phyloP scores from a whole-genome alignment of 768 basidiomycete genomes.

The Rhodosporidiobolus odoratus region DNA sequence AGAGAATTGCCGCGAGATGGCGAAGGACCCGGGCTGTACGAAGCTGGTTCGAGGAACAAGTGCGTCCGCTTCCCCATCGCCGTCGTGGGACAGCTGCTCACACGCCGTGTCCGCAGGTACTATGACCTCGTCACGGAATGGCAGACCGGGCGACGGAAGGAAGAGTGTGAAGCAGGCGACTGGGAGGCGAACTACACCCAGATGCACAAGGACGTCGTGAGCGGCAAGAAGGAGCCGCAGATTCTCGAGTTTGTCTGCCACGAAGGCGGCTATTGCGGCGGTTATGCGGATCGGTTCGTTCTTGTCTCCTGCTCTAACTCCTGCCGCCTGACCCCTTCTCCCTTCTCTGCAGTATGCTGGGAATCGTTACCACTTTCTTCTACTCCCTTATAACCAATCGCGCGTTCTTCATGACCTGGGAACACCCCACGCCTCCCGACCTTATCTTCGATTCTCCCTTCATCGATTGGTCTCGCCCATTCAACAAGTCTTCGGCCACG shows the following conservation, averaged over 20 bases:
- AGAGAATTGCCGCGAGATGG: background rate
- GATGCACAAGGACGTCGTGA: constrained; percentile 16
- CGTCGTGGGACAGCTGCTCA: too few species aligned
- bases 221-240: background rate
- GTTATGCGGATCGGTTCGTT: constrained; percentile 22
- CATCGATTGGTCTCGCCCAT: constrained; percentile 23
- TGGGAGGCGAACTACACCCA: constrained; percentile 30
- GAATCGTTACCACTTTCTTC: constrained; percentile 16
- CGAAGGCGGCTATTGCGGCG: constrained; percentile 1
- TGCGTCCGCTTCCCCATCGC: background rate
- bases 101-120: too few species aligned
- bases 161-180: constrained; percentile 14
- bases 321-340: background rate
- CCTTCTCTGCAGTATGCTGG: constrained; percentile 3
- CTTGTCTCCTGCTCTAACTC: too few species aligned
- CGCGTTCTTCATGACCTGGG: constrained; percentile 23
- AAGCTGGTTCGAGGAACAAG: background rate
- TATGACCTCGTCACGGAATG: constrained; percentile 25
- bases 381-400: constrained; percentile 19
- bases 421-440: constrained; percentile 18
- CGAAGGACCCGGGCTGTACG: background rate
- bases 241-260: constrained; percentile 21
- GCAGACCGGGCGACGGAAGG: constrained; percentile 9
- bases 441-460: constrained; percentile 25
- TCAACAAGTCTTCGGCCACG: background rate